Evolutionary conservation across 148 eudicot species (phyloP).

Genomic region (Mesembryanthemum crystallinum): DNA sequence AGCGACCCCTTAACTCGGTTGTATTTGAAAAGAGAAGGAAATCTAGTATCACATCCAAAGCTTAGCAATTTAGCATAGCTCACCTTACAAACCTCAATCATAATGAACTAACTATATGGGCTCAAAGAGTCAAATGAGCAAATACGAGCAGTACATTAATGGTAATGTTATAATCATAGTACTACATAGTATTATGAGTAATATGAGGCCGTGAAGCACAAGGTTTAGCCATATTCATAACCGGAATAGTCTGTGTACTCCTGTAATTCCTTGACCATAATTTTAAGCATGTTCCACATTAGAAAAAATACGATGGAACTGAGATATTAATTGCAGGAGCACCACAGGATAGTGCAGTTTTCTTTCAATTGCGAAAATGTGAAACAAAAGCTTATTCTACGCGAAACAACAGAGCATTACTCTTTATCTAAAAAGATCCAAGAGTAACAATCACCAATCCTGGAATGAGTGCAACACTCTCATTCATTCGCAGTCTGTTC

Average conservation of each 20-base stretch:
- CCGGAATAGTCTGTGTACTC: background rate
- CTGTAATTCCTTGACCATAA: background rate
- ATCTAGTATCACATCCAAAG: too few relatives aligned
- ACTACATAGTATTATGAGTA: background rate
- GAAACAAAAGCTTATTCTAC: constrained; percentile 26
- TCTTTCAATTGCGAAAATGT: constrained; percentile 8
- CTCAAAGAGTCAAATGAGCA: too few relatives aligned
- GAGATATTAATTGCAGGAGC: constrained; percentile 8
- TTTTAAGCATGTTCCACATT: constrained; percentile 16
- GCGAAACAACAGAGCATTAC: constrained; percentile 28
- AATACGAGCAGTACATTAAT: too few relatives aligned
- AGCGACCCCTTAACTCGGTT: too few relatives aligned
- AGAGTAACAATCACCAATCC: constrained; percentile 33
- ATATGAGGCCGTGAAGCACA: background rate
- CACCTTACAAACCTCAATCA: background rate
- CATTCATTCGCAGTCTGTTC: constrained; percentile 59
- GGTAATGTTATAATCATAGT: background rate
- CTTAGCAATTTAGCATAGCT: too few relatives aligned
- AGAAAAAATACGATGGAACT: constrained; percentile 20
- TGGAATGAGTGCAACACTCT: constrained; percentile 19
- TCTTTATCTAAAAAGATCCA: constrained; percentile 15
- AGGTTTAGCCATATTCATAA: background rate
- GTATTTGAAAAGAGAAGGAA: too few relatives aligned
- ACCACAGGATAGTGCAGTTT: constrained; percentile 16
- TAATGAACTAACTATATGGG: background rate